These are phyloP conservation scores for Inonotus hispidus DNA, from an alignment of 1,284 basidiomycete species.

Conservation along the genomic window DNA sequence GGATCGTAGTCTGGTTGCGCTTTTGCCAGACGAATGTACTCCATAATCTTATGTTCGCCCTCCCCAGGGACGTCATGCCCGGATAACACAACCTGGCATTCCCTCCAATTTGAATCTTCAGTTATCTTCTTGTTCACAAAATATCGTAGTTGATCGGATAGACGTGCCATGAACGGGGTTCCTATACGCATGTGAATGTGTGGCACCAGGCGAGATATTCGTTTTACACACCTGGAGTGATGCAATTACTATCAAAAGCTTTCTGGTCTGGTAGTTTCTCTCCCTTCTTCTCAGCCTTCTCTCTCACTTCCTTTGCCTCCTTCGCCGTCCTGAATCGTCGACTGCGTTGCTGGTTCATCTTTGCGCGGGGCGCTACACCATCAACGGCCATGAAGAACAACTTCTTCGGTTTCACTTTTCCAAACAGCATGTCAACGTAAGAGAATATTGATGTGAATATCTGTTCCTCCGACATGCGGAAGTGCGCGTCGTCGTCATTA, in stretches of 20 bases:
- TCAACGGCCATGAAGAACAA: slow-evolving; percentile 98
- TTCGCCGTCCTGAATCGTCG: slow-evolving; percentile 93
- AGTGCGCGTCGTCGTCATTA: slow-evolving; percentile 92
- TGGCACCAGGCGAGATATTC: slow-evolving; percentile 9
- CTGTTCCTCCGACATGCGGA: slow-evolving; percentile 92
- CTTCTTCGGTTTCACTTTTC: slow-evolving; percentile 97
- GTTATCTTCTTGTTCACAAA: slow-evolving; percentile 97
- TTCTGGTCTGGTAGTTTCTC: slow-evolving; percentile 91
- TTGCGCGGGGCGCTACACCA: slow-evolving; percentile 96
- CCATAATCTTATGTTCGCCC: slow-evolving; percentile 99
- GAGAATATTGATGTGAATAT: slow-evolving; percentile 97
- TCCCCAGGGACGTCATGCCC: slow-evolving; percentile 99
- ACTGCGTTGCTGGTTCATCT: slow-evolving; percentile 99
- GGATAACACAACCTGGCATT: slow-evolving; percentile 89
- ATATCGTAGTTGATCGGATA: slow-evolving; percentile 90
- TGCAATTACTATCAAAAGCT: slow-evolving; percentile 98
- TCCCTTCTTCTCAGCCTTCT: slow-evolving; percentile 84
- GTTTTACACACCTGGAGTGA: slow-evolving; percentile 76
- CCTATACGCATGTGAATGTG: slow-evolving; percentile 41
- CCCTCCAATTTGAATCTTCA: slow-evolving; percentile 92
- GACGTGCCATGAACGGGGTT: slow-evolving; percentile 89
- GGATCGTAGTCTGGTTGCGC: slow-evolving; percentile 95
- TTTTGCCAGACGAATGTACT: slow-evolving; percentile 92
- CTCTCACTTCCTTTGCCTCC: slow-evolving; percentile 83
- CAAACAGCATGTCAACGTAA: slow-evolving; percentile 96